A percentile compares a stretch with the other conserved stretches of the same genome.
These are phyloP conservation scores for Ammopiptanthus mongolicus DNA, from an alignment of 306 rosid species.

Conservation along the genomic window DNA sequence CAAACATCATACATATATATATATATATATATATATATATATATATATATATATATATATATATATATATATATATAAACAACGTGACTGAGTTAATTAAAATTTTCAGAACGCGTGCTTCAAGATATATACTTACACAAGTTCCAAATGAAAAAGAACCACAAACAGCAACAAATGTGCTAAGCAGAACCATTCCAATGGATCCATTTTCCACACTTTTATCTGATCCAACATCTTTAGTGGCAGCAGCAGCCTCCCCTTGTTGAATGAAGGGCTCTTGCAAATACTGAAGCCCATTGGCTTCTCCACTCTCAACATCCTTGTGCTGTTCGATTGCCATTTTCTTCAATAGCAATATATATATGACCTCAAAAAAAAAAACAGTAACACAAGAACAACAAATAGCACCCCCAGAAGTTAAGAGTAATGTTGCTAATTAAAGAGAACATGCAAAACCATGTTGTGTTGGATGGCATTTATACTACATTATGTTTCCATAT, in stretches of 20 bases:
- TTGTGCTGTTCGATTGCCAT: slow-evolving; percentile 51
- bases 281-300: slow-evolving; percentile 25
- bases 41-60: too few species aligned
- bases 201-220: slow-evolving; percentile 36
- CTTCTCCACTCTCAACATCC: slow-evolving; percentile 50
- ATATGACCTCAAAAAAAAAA: background rate
- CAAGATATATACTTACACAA: slow-evolving; percentile 52
- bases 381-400: background rate
- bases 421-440: background rate
- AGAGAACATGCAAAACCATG: slow-evolving; percentile 20
- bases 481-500: background rate
- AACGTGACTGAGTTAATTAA: background rate
- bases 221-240: slow-evolving; percentile 25
- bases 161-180: slow-evolving; percentile 73
- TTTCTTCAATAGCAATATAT: background rate
- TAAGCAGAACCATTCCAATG: slow-evolving; percentile 64
- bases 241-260: background rate
- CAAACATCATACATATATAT: background rate
- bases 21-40: too few species aligned
- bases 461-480: slow-evolving; percentile 12
- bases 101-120: background rate
- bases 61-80: background rate
- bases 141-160: slow-evolving; percentile 87
- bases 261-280: slow-evolving; percentile 46
- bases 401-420: background rate